phyloP scores from a whole-genome alignment of 192 early-diverging fungal species.

The Backusella circina region DNA sequence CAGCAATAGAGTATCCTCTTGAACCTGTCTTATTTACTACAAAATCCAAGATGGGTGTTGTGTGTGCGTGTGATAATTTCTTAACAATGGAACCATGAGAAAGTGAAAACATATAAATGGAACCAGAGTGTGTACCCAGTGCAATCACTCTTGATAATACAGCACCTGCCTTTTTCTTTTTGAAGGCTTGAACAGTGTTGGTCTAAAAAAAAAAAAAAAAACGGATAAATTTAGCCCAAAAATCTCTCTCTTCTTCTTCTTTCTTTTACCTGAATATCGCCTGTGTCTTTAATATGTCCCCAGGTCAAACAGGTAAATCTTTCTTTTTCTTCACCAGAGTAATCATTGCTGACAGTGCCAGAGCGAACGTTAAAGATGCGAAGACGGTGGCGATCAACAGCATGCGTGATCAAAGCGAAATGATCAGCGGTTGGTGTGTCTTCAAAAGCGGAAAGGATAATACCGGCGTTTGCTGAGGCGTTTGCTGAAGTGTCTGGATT shows the following conservation, averaged over 20 bases:
- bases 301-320: conserved; percentile 51
- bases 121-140: conserved; percentile 47
- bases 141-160: conserved; percentile 39
- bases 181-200: neutral
- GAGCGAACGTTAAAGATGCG: conserved; percentile 51
- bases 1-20: conserved; percentile 44
- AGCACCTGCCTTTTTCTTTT: conserved; percentile 31
- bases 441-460: conserved; percentile 19
- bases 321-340: conserved; percentile 42
- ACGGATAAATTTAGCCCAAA: neutral
- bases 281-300: conserved; percentile 38
- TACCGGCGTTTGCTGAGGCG: conserved; percentile 10
- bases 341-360: conserved; percentile 49
- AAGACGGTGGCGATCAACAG: conserved; percentile 52
- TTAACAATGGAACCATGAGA: conserved; percentile 43
- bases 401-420: conserved; percentile 52
- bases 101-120: conserved; percentile 47
- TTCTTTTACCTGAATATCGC: conserved; percentile 18
- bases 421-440: conserved; percentile 19
- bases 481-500: conserved; percentile 21
- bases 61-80: conserved; percentile 37
- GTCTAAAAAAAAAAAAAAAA: neutral
- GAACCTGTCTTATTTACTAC: conserved; percentile 43
- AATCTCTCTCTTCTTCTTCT: neutral
- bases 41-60: conserved; percentile 45